These are phyloP conservation scores for Cunninghamia lanceolata DNA, from an alignment of 75 land plant species.

Conservation along the genomic window DNA sequence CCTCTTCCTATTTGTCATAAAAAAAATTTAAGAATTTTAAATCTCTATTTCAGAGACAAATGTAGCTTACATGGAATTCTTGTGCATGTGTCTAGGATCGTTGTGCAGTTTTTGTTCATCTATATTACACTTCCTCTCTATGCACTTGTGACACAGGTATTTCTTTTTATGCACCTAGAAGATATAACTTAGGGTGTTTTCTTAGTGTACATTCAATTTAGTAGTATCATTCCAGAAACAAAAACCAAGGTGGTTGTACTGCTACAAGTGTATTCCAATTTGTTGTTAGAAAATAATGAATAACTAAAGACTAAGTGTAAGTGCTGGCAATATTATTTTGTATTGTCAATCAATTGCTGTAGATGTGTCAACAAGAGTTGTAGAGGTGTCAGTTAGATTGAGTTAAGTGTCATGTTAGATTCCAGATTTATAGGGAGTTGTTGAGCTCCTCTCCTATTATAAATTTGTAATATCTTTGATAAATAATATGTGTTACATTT, in stretches of 20 bases:
- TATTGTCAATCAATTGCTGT: too few relatives aligned
- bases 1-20: background rate
- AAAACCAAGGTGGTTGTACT: background rate
- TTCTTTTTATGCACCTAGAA: background rate
- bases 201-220: background rate
- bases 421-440: too few relatives aligned
- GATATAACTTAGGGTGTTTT: background rate
- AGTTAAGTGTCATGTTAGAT: too few relatives aligned
- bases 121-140: conserved; percentile 21
- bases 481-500: too few relatives aligned
- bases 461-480: too few relatives aligned
- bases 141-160: conserved; percentile 61
- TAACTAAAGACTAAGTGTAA: too few relatives aligned
- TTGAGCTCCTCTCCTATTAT: too few relatives aligned
- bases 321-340: too few relatives aligned
- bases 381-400: too few relatives aligned
- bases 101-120: conserved; percentile 45
- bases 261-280: background rate
- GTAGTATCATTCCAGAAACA: background rate
- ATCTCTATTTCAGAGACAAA: background rate
- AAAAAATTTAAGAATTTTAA: background rate
- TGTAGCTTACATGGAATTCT: too few relatives aligned
- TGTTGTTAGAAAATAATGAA: background rate
- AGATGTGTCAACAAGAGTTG: too few relatives aligned
- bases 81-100: background rate